These are phyloP conservation scores for Ceratocystis cubensis DNA, from an alignment of 2,329 filamentous ascomycete genomes.

Conservation along the genomic window DNA sequence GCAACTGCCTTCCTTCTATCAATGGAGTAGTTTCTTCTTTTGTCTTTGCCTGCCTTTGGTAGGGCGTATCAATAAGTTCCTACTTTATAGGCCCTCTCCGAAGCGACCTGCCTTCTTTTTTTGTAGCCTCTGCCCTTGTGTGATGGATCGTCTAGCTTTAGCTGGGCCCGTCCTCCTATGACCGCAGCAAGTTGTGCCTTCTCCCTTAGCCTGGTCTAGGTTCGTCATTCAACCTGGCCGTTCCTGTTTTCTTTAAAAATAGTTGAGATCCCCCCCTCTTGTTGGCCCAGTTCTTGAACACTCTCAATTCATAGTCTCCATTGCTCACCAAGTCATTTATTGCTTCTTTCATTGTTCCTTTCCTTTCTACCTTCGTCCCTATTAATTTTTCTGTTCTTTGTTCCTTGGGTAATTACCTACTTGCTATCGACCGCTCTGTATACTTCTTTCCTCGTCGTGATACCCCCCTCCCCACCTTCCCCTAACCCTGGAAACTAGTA, in stretches of 20 bases:
- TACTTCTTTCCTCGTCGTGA: slow-evolving; percentile 20
- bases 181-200: neutral
- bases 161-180: neutral
- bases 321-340: neutral
- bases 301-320: neutral
- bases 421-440: neutral
- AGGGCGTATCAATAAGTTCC: slow-evolving; percentile 6
- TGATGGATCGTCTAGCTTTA: neutral
- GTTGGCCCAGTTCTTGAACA: neutral
- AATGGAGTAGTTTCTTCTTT: slow-evolving; percentile 1
- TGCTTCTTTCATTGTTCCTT: slow-evolving; percentile 1
- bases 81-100: neutral
- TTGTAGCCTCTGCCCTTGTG: neutral
- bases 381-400: neutral
- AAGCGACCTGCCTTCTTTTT: neutral
- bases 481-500: neutral
- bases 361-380: neutral
- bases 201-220: slow-evolving; percentile 8
- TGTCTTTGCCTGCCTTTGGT: neutral
- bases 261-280: neutral
- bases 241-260: slow-evolving; percentile 3
- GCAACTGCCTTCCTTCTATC: neutral
- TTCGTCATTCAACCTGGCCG: slow-evolving; percentile 7
- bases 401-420: neutral
- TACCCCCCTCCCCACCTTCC: slow-evolving; percentile 19